These are phyloP conservation scores for Vitis riparia DNA, from an alignment of 164 flowering plant genomes.

Conservation along the genomic window DNA sequence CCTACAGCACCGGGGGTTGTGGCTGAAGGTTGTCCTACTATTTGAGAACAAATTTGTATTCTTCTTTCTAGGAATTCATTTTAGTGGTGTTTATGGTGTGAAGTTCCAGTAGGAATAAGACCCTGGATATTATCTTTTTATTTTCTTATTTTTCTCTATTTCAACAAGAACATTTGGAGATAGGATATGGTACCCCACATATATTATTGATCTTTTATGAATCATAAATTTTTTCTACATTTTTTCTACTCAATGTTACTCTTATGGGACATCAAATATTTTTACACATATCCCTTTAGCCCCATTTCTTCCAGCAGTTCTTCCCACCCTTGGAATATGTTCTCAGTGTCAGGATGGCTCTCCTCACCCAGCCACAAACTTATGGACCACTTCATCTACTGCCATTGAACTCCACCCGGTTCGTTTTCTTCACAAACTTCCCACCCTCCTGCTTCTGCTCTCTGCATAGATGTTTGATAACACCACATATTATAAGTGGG, in stretches of 20 bases:
- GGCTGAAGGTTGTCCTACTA: slow-evolving; percentile 57
- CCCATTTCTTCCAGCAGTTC: slow-evolving; percentile 41
- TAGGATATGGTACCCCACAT: too few relatives aligned
- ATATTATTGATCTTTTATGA: too few relatives aligned
- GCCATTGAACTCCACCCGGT: slow-evolving; percentile 62
- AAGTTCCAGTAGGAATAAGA: too few relatives aligned
- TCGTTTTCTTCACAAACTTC: slow-evolving; percentile 54
- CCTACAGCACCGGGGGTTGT: slow-evolving; percentile 67
- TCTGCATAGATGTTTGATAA: slow-evolving; percentile 63
- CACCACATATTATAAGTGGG: slow-evolving; percentile 49
- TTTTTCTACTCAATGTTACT: too few relatives aligned
- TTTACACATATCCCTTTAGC: slow-evolving; percentile 47
- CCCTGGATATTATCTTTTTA: too few relatives aligned
- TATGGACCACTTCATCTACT: slow-evolving; percentile 46
- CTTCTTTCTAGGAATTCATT: too few relatives aligned
- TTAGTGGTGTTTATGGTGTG: too few relatives aligned
- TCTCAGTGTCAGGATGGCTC: slow-evolving; percentile 43
- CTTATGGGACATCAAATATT: too few relatives aligned
- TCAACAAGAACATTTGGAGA: too few relatives aligned
- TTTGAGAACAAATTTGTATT: background rate
- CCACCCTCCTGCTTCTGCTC: slow-evolving; percentile 40
- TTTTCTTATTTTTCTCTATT: too few relatives aligned
- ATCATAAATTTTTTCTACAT: too few relatives aligned
- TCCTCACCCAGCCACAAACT: slow-evolving; percentile 66
- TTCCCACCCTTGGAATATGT: slow-evolving; percentile 49